Base-by-base conservation (phyloP, 1,139 yeast genomes). In the Suhomyces anneliseae region DNA sequence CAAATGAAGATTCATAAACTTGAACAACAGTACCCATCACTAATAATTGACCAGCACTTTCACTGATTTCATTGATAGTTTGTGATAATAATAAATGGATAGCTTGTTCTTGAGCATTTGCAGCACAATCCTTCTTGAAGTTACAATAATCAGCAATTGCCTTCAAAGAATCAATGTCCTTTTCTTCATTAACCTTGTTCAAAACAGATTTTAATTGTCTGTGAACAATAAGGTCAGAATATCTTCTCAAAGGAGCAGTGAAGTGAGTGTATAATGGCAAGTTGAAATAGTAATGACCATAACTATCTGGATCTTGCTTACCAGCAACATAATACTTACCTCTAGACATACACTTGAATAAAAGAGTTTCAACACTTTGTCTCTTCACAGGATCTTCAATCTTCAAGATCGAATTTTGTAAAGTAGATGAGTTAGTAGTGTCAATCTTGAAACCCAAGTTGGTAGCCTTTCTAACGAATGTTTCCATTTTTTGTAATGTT, bases 1-100 rank as follows among this genome's bases (percentile, higher is more conserved):
- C 99, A 70, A 93, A 93, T 1, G 98, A 90, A 2, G 97, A 89
- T 67, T 93, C 98, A 63, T 92, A 92, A 7, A 92, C 98, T 65
- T 90, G 97, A 34, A 90, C 71, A 36, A 93, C 95, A 11, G 90
- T 83, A 11, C 96, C 97, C 79, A 85, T 83, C 39, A 90, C 84
- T 56, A 92, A 77, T 43, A 90, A 66, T 64, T 90, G 97, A 1
- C 95, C 95, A 7, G 93, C 83, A 32, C 78, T 74, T 48, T 81
- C 82, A 52, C 95, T 82, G 76, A 88, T 79, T 42, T 84, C 88
- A 61, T 87, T 87, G 49, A 93, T 86, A 1, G 90, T 85, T 65
- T 90, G 95, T 45, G 96, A 88, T 45, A 92, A 73, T 48, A 87
- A 74, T 56, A 93, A 76, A 65, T 93, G 99, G 47, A 92, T 82